Conservation (phyloP, 805 yeast species). For the Pichia paraexigua region DNA sequence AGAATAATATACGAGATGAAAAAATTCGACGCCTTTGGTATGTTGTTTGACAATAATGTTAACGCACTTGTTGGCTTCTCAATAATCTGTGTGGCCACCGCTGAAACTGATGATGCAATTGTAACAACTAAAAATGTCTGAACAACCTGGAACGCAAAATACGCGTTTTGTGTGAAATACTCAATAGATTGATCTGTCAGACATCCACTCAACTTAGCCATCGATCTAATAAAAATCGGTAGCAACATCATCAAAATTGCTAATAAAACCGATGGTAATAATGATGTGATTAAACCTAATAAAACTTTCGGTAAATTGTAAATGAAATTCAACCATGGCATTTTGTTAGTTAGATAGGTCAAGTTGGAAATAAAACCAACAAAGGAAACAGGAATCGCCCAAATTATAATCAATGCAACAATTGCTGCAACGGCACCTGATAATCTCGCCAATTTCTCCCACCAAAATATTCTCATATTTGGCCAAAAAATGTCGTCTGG, state of each 20-base stretch:
- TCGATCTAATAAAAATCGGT: constrained; percentile 54
- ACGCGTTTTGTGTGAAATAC: constrained; percentile 56
- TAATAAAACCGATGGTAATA: constrained; percentile 60
- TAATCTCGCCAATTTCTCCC: constrained; percentile 57
- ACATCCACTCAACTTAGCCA: constrained; percentile 56
- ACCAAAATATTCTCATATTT: constrained; percentile 72
- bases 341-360: constrained; percentile 49
- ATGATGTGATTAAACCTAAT: constrained; percentile 58
- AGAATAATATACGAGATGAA: constrained; percentile 59
- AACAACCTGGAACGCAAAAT: constrained; percentile 61
- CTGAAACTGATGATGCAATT: constrained; percentile 61
- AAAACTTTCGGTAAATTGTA: constrained; percentile 44
- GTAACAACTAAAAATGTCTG: constrained; percentile 69
- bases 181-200: constrained; percentile 52
- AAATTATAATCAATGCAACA: constrained; percentile 47
- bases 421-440: constrained; percentile 46
- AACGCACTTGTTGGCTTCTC: constrained; percentile 52
- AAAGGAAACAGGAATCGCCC: constrained; percentile 77
- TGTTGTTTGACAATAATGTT: constrained; percentile 51
- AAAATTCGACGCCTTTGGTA: constrained; percentile 70
- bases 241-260: constrained; percentile 58
- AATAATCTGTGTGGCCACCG: constrained; percentile 55
- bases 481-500: constrained; percentile 62
- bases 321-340: constrained; percentile 49
- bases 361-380: constrained; percentile 69